Evolutionary conservation across 2,329 filamentous ascomycete species (phyloP).

Genomic region (Diaporthe aspalathi): DNA sequence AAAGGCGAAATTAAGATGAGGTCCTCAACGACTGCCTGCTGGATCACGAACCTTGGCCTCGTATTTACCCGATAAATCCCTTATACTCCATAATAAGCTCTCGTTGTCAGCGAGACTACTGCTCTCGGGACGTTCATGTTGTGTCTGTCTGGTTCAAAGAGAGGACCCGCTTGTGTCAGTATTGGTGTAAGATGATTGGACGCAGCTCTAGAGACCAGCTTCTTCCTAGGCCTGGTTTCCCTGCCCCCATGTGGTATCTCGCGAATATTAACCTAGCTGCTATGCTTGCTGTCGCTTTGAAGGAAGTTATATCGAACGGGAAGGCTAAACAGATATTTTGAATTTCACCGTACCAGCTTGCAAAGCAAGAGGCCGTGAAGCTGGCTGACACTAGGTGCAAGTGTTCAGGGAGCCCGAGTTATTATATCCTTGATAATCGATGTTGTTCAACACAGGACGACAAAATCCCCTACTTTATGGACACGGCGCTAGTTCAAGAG

Average conservation of each 20-base stretch:
- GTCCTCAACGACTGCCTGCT: not conserved
- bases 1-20: not conserved
- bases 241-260: not conserved
- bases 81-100: not conserved
- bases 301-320: no score
- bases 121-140: not conserved
- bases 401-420: not conserved
- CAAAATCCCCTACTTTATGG: no score
- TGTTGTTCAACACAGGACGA: no score
- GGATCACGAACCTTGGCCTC: not conserved
- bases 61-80: no score
- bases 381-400: not conserved
- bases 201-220: not conserved
- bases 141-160: not conserved
- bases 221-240: not conserved
- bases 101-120: not conserved
- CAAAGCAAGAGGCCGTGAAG: not conserved
- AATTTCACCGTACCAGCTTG: not conserved
- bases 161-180: not conserved
- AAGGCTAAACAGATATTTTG: accelerated
- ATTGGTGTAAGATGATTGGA: slow-evolving; percentile 24
- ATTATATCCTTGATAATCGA: no score
- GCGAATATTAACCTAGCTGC: no score
- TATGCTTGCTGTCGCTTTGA: not conserved
- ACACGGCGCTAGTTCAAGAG: no score